Base-by-base conservation (phyloP, 2,329 filamentous ascomycete species). In the Xylariaceae sp. region DNA sequence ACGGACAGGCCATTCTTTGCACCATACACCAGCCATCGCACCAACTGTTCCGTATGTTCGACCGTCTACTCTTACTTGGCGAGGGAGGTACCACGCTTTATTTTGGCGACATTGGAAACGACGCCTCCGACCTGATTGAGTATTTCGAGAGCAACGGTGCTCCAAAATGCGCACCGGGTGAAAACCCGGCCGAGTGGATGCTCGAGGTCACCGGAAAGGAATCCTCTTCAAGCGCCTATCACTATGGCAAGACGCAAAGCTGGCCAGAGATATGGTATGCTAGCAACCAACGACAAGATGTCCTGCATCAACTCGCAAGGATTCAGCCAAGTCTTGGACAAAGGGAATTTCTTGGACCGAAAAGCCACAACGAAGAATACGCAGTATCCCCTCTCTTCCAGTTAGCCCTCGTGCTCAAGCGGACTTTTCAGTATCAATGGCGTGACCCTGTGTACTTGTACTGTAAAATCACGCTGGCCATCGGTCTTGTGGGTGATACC, bases 1-100 rank as follows among this genome's bases (percentile, higher is more conserved):
- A 86, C 63, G 92, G 92, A 8, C 90, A 93, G 71, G 90, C 92
- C 52, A 89, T 97, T 74, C 84, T 96, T 8, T 95, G 90, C 76
- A 96, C 92, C 0, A 96, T 96, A 61, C 92, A 96, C 73, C 92
- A 97, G 73, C 92, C 92, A 18, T 93, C 89, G 15, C 89, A 91
- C n/a, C 89, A 93, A 80, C 80, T 96, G 45, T 95, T 96, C 77
- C 88, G 93, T 70, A 86, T 89, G 60, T 96, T 93, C 70, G 89
- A 92, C 69, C 82, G 87, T 5, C 89, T 92, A 3, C 78, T 92
- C 23, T 88, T 92, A 75, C 77, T 92, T 11, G 84, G 85, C 30
- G 84, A 82, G 86, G 30, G 53, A 23, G 39, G 48, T 9, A 9
- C 9, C 11, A 17, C 9, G 4, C 8, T 91, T 30, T 92, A 92